phyloP scores from a whole-genome alignment of 2,329 filamentous ascomycete species.

The Penicillium crustosum region DNA sequence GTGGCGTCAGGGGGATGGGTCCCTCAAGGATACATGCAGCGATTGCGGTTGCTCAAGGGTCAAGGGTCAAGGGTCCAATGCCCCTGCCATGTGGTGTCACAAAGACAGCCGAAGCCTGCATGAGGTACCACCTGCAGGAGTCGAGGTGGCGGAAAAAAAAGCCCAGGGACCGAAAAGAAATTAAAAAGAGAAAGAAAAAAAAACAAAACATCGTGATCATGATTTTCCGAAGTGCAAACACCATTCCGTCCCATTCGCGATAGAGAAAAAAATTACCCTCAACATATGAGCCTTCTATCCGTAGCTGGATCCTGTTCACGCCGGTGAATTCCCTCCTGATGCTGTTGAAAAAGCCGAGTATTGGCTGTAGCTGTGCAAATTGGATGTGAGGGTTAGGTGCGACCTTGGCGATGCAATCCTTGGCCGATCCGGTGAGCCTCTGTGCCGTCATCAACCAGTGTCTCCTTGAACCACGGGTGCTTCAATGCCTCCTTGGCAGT shows the following conservation, averaged over 20 bases:
- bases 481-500: constrained; percentile 65
- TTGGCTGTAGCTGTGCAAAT: constrained; percentile 3
- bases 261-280: constrained; percentile 22
- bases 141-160: constrained; percentile 3
- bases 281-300: constrained; percentile 26
- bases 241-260: constrained; percentile 22
- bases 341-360: constrained; percentile 6
- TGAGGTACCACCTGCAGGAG: constrained; percentile 1
- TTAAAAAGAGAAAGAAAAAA: constrained; percentile 11
- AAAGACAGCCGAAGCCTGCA: constrained; percentile 3
- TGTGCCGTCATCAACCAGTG: constrained; percentile 64
- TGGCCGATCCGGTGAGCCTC: constrained; percentile 61
- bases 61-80: constrained; percentile 1
- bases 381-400: constrained; percentile 14
- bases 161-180: not conserved
- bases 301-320: constrained; percentile 21
- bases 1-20: not conserved
- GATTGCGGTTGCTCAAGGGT: not conserved
- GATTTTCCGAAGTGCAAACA: constrained; percentile 25
- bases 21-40: constrained; percentile 4
- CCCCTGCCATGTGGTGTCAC: constrained; percentile 7
- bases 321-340: constrained; percentile 12
- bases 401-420: constrained; percentile 36
- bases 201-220: constrained; percentile 26
- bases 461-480: constrained; percentile 66